phyloP scores from a whole-genome alignment of 345 rosid genomes.

The Mangifera indica region DNA sequence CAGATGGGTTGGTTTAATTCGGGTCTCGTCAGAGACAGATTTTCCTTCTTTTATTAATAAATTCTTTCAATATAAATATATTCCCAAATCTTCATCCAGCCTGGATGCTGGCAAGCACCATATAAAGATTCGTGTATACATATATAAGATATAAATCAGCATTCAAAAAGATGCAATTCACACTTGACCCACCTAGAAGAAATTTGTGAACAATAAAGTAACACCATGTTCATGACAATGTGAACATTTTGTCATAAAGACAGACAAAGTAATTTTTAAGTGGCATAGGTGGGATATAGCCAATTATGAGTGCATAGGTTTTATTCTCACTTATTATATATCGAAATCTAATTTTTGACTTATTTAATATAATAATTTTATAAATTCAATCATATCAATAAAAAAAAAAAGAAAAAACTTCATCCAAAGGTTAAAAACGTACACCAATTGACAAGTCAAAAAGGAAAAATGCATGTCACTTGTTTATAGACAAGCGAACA shows the following conservation, averaged over 20 bases:
- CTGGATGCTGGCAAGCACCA: slow-evolving; percentile 28
- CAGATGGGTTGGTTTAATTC: slow-evolving; percentile 10
- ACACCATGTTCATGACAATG: slow-evolving; percentile 5
- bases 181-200: slow-evolving; percentile 12
- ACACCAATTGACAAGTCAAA: background rate
- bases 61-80: background rate
- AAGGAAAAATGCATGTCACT: slow-evolving; percentile 6
- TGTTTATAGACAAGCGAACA: slow-evolving; percentile 12
- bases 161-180: slow-evolving; percentile 1
- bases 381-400: too few species aligned
- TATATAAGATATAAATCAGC: background rate
- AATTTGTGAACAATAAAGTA: background rate
- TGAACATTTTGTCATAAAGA: background rate
- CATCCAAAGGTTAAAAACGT: background rate
- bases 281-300: too few species aligned
- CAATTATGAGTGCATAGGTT: too few species aligned
- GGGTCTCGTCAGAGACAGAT: slow-evolving; percentile 5
- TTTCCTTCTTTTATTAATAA: background rate
- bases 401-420: too few species aligned
- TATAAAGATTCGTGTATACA: background rate
- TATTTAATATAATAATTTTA: too few species aligned
- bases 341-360: too few species aligned
- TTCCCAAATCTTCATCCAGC: background rate
- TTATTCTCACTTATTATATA: too few species aligned
- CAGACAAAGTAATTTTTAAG: background rate